Evolutionary conservation across 257 asterid species (phyloP), one percentile per base, ranked within the genome.

Genomic region (Penstemon eatonii): DNA sequence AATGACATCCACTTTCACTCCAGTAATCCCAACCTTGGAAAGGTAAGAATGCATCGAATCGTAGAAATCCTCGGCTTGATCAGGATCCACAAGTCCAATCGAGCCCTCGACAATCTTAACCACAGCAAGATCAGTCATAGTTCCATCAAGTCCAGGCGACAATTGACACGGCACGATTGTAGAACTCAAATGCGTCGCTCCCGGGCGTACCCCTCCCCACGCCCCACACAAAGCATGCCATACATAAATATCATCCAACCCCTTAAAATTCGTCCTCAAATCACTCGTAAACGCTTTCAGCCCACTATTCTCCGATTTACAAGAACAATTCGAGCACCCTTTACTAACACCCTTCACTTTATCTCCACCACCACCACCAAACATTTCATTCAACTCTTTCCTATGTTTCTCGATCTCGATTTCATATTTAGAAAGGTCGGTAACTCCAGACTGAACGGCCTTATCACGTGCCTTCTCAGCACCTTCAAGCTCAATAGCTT

Each of bases 211-310:
- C 5, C 96, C 92, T 4, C 96, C 96, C 96, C 96, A 84, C 0
- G 92, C 90, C 4, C 96, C 96, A 4, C 89, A 84, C 66, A 86
- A 67, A 0, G 96, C 96, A 8, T 88, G 96, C 92, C 96, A 86
- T 3, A 84, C 87, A 6, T 88, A 88, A 13, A 86, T 82, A 64
- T 88, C 96, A 49, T 88, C 92, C 71, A 88, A 38, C n/a, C 96
- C 92, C 67, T 84, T 84, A 79, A 86, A 85, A 40, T 74, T 78
- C 7, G 56, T 33, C 82, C 82, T 78, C 73, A 85, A 71, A 56
- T 82, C 95, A 18, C 63, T 69, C 0, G 89, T 85, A 41, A 86
- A 82, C 0, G 90, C 92, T 15, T 71, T 82, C 92, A 88, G 52
- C 10, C 91, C 91, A 3, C 60, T 57, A 44, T 69, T 60, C 4